Evolutionary conservation across 805 yeast species (phyloP), one percentile per base, ranked within the genome.

Genomic region (Myxozyma vanderwaltii): DNA sequence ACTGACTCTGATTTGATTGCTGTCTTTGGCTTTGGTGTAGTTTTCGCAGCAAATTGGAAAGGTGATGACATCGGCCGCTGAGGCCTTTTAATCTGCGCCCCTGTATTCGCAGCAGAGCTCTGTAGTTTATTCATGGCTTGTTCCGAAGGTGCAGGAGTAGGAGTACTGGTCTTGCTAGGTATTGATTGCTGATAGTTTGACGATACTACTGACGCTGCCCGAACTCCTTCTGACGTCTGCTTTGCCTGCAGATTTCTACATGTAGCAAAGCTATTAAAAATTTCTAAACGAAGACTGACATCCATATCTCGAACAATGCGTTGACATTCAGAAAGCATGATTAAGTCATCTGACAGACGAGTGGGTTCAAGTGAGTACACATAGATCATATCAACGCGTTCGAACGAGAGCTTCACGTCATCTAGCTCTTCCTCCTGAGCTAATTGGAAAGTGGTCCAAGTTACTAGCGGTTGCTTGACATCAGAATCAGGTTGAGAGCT

Each of bases 321-420:
- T 21, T 47, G 55, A 21, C 61, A 56, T n/a, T 61, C 61, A 23
- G 58, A 40, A 10, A 61, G 49, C 15, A 27, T 21, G 12, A 45
- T 36, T 17, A 59, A 41, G 38, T 59, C 60, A 33, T 50, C 58
- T 3, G 54, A 35, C 15, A 57, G 48, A 21, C 35, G 39, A 17
- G 47, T 29, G 1, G 65, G 64, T 13, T 58, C 59, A 15, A 62
- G 38, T 12, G 65, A 58, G 29, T 62, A 62, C 27, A 62, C 53
- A 40, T 54, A 59, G 5, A 59, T 41, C 41, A 36, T 24, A 26
- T 26, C 44, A 17, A 62, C 51, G 13, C n/a, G n/a, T 6, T 52
- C 51, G 38, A 49, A 62, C 36, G 17, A 15, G 8, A 45, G 33
- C 40, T 62, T 62, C 26, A 36, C 64, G 3, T 49, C 58, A n/a